phyloP scores from a whole-genome alignment of 371 early-diverging fungal species.

The Capniomyces stellatus region DNA sequence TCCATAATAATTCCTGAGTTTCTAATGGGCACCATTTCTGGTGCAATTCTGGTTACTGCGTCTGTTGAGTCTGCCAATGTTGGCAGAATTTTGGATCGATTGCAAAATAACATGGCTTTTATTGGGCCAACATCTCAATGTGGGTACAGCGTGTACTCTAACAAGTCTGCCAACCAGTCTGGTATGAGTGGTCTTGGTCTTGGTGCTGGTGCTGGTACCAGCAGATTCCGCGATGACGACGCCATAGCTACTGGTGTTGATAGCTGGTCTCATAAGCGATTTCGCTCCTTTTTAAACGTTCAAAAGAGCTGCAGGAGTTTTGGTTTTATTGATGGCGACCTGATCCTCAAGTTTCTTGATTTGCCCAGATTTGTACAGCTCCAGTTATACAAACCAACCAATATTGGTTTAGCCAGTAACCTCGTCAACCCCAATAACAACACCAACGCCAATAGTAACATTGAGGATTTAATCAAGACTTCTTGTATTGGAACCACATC shows the following conservation, averaged over 20 bases:
- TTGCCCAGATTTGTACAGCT: slow-evolving; percentile 30
- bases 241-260: neutral
- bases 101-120: slow-evolving; percentile 43
- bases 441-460: neutral
- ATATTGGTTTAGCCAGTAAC: neutral
- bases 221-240: neutral
- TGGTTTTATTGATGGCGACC: slow-evolving; percentile 73
- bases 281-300: slow-evolving; percentile 42
- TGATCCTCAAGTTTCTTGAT: slow-evolving; percentile 58
- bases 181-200: neutral
- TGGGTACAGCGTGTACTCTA: neutral
- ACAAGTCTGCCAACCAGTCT: slow-evolving; percentile 28
- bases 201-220: slow-evolving; percentile 11
- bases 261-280: slow-evolving; percentile 26
- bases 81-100: slow-evolving; percentile 29
- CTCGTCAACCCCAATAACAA: neutral
- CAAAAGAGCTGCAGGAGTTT: slow-evolving; percentile 26
- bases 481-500: neutral
- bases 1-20: slow-evolving; percentile 16
- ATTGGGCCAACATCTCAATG: slow-evolving; percentile 35
- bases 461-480: neutral
- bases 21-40: slow-evolving; percentile 57
- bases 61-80: slow-evolving; percentile 36
- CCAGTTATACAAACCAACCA: slow-evolving; percentile 7
- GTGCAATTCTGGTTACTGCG: slow-evolving; percentile 58